These are phyloP conservation scores for Zoysia japonica DNA, from an alignment of 176 grass and related monocot genomes.

Conservation along the genomic window DNA sequence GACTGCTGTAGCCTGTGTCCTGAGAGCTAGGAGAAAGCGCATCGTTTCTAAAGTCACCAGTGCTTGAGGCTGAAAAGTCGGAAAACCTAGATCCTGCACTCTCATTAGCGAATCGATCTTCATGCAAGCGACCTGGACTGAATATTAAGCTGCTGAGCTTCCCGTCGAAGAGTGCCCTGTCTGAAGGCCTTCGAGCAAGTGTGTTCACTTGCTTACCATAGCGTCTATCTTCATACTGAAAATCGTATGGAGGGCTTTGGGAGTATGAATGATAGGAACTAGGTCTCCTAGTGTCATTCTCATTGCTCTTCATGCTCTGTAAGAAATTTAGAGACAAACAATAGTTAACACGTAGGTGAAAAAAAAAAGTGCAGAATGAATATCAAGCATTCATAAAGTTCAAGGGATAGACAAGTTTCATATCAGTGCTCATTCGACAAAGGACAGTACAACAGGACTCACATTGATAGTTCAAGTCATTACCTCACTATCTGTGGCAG, in stretches of 20 bases:
- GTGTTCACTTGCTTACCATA: conserved; percentile 83
- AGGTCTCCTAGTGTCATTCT: conserved; percentile 59
- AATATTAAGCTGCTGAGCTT: conserved; percentile 66
- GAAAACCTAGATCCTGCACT: conserved; percentile 84
- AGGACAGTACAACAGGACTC: not conserved
- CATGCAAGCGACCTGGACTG: conserved; percentile 65
- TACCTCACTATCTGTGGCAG: conserved; percentile 66
- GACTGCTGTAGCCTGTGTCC: conserved; percentile 58
- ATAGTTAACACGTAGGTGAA: conserved; percentile 35
- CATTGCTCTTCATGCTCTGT: conserved; percentile 70
- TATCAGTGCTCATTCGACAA: not conserved
- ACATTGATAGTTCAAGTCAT: conserved; percentile 16
- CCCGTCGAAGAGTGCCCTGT: conserved; percentile 17
- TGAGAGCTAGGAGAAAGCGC: conserved; percentile 80
- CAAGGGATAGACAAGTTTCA: not conserved
- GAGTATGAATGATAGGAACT: conserved; percentile 97
- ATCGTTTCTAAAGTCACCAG: conserved; percentile 67
- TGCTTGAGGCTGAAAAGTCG: conserved; percentile 88
- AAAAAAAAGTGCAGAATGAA: conserved; percentile 16
- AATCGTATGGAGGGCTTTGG: conserved; percentile 96
- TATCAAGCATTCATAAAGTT: not conserved
- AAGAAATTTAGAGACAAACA: conserved; percentile 28
- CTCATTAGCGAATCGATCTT: conserved; percentile 89
- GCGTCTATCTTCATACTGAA: conserved; percentile 93
- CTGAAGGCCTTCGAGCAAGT: conserved; percentile 73